Conservation (phyloP, 306 rosid species). For the Elaeagnus macrophylla region DNA sequence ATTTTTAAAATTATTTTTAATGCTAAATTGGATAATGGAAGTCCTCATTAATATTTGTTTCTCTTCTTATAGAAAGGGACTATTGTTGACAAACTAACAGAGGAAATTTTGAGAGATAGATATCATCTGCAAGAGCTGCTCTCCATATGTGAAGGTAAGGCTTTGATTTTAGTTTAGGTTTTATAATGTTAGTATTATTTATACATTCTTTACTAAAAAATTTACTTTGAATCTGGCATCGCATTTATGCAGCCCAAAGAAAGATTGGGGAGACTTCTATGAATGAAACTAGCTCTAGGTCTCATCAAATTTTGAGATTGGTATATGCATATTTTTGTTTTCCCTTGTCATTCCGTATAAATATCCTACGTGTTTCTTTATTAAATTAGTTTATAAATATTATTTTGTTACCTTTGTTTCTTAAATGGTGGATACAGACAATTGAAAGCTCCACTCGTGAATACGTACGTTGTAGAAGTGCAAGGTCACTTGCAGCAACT, state of each 20-base stretch:
- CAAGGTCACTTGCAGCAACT: too few species aligned
- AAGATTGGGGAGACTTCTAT: slow-evolving; percentile 84
- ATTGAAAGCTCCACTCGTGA: slow-evolving; percentile 59
- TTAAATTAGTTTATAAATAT: too few species aligned
- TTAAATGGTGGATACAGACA: slow-evolving; percentile 31
- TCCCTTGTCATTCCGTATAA: neutral
- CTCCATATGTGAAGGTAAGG: slow-evolving; percentile 59
- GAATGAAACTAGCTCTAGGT: slow-evolving; percentile 89
- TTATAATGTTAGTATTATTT: too few species aligned
- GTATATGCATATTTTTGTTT: slow-evolving; percentile 23
- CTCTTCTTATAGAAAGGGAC: slow-evolving; percentile 66
- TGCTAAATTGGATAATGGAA: slow-evolving; percentile 15
- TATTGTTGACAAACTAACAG: slow-evolving; percentile 70
- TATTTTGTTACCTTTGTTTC: neutral
- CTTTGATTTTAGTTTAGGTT: neutral
- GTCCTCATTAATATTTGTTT: slow-evolving; percentile 5
- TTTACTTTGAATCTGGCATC: too few species aligned
- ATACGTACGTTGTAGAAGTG: too few species aligned
- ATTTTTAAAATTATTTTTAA: neutral
- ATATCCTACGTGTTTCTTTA: too few species aligned
- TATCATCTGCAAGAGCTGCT: slow-evolving; percentile 58
- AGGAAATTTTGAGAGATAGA: slow-evolving; percentile 52
- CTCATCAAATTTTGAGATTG: slow-evolving; percentile 89
- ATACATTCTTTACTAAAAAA: neutral
- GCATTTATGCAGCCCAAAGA: slow-evolving; percentile 58